Evolutionary conservation across 495 filamentous ascomycete species (phyloP).

Genomic region (Daldinia decipiens): DNA sequence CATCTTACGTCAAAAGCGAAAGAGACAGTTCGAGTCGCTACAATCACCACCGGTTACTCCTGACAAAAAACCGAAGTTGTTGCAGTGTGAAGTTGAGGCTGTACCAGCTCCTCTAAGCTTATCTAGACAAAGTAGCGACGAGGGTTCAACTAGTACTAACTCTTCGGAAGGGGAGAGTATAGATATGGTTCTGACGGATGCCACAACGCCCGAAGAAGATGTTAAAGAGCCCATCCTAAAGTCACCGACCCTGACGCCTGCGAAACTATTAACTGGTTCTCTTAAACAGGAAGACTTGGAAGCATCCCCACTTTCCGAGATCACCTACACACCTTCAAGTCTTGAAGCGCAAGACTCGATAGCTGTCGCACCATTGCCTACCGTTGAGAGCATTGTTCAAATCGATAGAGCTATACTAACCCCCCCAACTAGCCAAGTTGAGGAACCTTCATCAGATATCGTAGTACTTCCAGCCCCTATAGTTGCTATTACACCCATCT

Average conservation of each 20-base stretch:
- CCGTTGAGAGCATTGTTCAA: slow-evolving; percentile 15
- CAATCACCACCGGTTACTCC: slow-evolving; percentile 59
- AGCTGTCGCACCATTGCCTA: slow-evolving; percentile 35
- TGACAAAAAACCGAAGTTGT: slow-evolving; percentile 54
- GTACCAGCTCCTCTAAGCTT: slow-evolving; percentile 37
- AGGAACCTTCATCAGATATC: slow-evolving; percentile 13
- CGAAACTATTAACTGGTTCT: slow-evolving; percentile 37
- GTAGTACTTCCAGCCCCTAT: slow-evolving; percentile 9
- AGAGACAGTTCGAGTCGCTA: slow-evolving; percentile 46
- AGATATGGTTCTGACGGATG: slow-evolving; percentile 52
- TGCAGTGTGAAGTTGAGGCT: slow-evolving; percentile 47
- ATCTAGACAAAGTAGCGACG: slow-evolving; percentile 45
- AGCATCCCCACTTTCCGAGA: slow-evolving; percentile 36
- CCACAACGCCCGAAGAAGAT: slow-evolving; percentile 55
- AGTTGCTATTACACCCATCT: background rate
- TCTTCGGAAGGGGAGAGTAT: slow-evolving; percentile 39
- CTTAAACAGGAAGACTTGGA: slow-evolving; percentile 49
- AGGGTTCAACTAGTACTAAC: slow-evolving; percentile 35
- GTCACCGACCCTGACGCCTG: slow-evolving; percentile 53
- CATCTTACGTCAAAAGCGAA: slow-evolving; percentile 48
- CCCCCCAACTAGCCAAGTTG: slow-evolving; percentile 11
- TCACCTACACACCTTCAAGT: slow-evolving; percentile 40
- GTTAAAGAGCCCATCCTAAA: slow-evolving; percentile 48
- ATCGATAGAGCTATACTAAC: background rate
- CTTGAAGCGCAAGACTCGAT: slow-evolving; percentile 35